Conservation (phyloP, 1,284 basidiomycete genomes). For the Pterulicium gracile region DNA sequence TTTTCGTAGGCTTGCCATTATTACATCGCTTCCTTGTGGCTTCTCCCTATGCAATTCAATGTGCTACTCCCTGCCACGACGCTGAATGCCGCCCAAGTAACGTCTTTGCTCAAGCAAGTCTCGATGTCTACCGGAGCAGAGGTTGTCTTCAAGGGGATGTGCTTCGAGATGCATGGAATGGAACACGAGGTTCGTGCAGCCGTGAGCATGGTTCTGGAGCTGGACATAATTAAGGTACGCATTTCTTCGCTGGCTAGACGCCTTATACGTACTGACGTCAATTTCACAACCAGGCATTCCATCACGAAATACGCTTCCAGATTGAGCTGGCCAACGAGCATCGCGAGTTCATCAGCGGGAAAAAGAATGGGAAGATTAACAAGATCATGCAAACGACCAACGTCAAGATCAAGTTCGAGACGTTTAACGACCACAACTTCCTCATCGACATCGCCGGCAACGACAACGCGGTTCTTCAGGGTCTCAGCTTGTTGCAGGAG, state of each 20-base stretch:
- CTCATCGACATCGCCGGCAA: slow-evolving; percentile 88
- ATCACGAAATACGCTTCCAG: slow-evolving; percentile 97
- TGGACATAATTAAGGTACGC: slow-evolving; percentile 80
- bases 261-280: slow-evolving; percentile 6
- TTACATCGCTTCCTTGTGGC: slow-evolving; percentile 94
- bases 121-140: slow-evolving; percentile 86
- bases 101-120: slow-evolving; percentile 79
- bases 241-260: neutral
- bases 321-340: slow-evolving; percentile 98
- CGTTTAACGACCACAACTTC: slow-evolving; percentile 98
- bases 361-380: slow-evolving; percentile 98
- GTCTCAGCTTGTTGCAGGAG: slow-evolving; percentile 86
- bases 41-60: slow-evolving; percentile 89
- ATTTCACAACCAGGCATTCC: slow-evolving; percentile 55
- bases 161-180: slow-evolving; percentile 95
- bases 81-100: slow-evolving; percentile 78
- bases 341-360: slow-evolving; percentile 95
- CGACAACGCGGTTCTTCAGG: slow-evolving; percentile 77
- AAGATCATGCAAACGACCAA: slow-evolving; percentile 96
- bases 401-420: slow-evolving; percentile 99
- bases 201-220: slow-evolving; percentile 78
- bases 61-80: slow-evolving; percentile 77
- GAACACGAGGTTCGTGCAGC: slow-evolving; percentile 88
- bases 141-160: slow-evolving; percentile 94
- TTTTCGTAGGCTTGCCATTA: slow-evolving; percentile 77